These are phyloP conservation scores for Cubamyces lactineus DNA, from an alignment of 768 basidiomycete species.

Conservation along the genomic window DNA sequence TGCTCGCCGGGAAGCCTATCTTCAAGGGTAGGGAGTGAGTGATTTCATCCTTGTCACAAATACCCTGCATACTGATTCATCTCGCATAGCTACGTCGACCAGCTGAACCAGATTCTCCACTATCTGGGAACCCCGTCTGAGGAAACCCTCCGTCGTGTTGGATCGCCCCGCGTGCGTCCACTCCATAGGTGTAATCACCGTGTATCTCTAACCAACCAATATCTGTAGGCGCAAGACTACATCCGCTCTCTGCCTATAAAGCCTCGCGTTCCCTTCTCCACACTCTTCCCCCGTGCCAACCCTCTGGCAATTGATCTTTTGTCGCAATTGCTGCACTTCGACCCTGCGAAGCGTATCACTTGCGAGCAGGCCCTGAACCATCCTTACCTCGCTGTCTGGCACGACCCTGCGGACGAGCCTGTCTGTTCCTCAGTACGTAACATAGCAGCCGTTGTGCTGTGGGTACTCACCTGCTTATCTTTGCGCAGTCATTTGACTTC, in stretches of 20 bases:
- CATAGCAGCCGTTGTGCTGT: background rate
- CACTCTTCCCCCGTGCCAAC: constrained; percentile 92
- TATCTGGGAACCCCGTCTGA: constrained; percentile 98
- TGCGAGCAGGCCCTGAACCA: constrained; percentile 96
- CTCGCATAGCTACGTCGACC: constrained; percentile 87
- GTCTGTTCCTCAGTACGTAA: constrained; percentile 70
- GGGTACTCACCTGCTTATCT: background rate
- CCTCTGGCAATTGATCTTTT: constrained; percentile 93
- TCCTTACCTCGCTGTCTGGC: constrained; percentile 96
- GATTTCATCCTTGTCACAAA: background rate
- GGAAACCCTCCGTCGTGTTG: constrained; percentile 93
- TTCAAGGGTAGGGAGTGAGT: constrained; percentile 96
- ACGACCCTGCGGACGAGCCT: constrained; percentile 95
- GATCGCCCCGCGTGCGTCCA: constrained; percentile 80
- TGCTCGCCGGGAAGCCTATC: constrained; percentile 91
- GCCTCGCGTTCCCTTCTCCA: constrained; percentile 89
- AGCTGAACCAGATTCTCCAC: constrained; percentile 96
- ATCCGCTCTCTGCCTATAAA: constrained; percentile 98
- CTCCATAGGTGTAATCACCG: background rate
- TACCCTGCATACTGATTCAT: constrained; percentile 14
- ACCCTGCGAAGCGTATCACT: constrained; percentile 94
- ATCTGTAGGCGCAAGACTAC: constrained; percentile 87
- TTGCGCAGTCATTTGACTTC: constrained; percentile 85
- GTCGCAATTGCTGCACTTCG: constrained; percentile 90
- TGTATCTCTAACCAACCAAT: background rate